Percentiles rank a stretch among this genome's conserved stretches.
Evolutionary conservation across 805 yeast species (phyloP).

Genomic region (Metschnikowia amazonensis): DNA sequence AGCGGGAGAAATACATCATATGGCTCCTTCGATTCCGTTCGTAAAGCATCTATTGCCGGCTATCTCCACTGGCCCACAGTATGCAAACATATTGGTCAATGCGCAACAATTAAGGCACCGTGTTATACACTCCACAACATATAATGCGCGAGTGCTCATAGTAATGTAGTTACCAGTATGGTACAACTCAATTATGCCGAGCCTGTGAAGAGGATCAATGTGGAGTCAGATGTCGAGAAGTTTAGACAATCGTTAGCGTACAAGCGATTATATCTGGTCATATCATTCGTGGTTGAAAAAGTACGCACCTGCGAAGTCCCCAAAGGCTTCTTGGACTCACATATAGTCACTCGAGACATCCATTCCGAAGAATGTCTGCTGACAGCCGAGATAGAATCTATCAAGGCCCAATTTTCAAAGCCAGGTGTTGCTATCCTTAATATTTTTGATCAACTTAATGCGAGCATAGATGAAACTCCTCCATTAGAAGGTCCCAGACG

Average conservation of each 20-base stretch:
- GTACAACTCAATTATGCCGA: constrained; percentile 4
- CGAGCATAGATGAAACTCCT: constrained; percentile 57
- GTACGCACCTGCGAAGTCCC: constrained; percentile 35
- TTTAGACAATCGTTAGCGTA: constrained; percentile 15
- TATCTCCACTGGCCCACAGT: not conserved
- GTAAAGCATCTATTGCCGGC: no score
- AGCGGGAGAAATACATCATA: no score
- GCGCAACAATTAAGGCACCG: not conserved
- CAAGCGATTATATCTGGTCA: constrained; percentile 13
- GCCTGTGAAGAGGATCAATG: constrained; percentile 12
- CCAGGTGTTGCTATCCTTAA: not conserved
- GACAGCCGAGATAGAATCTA: not conserved
- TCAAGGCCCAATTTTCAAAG: not conserved
- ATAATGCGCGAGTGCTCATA: not conserved
- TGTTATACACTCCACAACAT: not conserved
- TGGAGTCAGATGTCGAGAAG: constrained; percentile 9
- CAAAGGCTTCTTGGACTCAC: constrained; percentile 30
- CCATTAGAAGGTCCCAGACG: constrained; percentile 76
- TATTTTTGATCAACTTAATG: constrained; percentile 42
- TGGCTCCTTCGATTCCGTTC: no score
- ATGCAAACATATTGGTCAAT: not conserved
- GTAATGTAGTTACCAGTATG: not conserved
- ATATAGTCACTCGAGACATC: constrained; percentile 16
- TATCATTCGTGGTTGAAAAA: constrained; percentile 19
- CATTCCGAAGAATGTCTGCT: not conserved